Percentiles rank a stretch among this genome's conserved stretches.
Conservation (phyloP, 164 flowering plant genomes). For the Santalum album region DNA sequence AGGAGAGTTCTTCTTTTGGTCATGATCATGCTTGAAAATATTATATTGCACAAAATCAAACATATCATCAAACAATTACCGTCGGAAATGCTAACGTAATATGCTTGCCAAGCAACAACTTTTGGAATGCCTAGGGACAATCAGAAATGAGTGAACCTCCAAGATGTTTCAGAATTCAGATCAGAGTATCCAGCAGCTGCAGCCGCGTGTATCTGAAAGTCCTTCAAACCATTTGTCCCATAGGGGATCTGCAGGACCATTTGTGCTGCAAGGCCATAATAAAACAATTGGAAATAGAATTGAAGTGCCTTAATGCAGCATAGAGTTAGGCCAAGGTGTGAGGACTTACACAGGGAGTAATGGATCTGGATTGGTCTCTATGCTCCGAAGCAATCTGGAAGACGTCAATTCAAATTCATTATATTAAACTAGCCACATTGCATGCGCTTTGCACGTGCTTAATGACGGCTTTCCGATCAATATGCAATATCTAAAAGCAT, state of each 20-base stretch:
- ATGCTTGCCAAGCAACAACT: too few species aligned
- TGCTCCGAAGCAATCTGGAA: conserved; percentile 23
- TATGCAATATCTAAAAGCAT: too few species aligned
- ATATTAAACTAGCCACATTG: too few species aligned
- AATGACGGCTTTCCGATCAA: too few species aligned
- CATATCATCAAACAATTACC: neutral
- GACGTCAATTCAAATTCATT: conserved; percentile 2
- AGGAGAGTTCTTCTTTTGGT: too few species aligned
- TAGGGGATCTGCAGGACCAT: conserved; percentile 21
- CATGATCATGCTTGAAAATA: too few species aligned
- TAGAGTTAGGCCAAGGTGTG: too few species aligned
- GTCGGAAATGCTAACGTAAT: too few species aligned
- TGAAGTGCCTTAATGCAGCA: neutral
- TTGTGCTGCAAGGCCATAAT: conserved; percentile 19
- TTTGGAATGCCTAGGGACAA: too few species aligned
- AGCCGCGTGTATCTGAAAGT: conserved; percentile 18
- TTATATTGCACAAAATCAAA: too few species aligned
- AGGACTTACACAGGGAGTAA: conserved; percentile 23
- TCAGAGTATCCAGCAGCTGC: conserved; percentile 29
- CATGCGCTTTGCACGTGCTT: too few species aligned
- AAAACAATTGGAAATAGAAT: neutral
- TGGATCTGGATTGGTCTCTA: conserved; percentile 28
- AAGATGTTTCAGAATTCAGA: neutral
- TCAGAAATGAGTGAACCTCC: neutral
- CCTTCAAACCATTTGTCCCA: conserved; percentile 48